These are phyloP conservation scores for Oryza brachyantha DNA, from an alignment of 176 grass and related monocot genomes.

Conservation along the genomic window DNA sequence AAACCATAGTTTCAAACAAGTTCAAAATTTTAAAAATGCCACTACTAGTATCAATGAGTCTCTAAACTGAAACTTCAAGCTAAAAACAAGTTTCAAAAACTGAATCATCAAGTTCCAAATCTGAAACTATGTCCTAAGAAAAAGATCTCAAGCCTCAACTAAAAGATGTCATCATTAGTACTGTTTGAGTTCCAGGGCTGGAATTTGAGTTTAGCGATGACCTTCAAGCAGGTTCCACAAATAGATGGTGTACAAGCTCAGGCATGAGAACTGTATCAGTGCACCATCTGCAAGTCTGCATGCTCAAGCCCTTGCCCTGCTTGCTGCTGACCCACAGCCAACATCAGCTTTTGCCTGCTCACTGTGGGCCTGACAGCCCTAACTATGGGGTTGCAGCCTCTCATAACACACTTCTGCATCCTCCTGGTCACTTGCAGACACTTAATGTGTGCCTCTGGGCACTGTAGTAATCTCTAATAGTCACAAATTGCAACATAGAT, in stretches of 20 bases:
- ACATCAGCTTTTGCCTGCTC: background rate
- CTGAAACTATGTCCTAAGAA: background rate
- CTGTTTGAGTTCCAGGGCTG: too few relatives aligned
- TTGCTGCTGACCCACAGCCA: background rate
- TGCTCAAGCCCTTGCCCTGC: background rate
- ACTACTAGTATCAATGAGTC: too few relatives aligned
- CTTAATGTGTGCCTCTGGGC: background rate
- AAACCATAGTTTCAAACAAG: too few relatives aligned
- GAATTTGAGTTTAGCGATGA: too few relatives aligned
- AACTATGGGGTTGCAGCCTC: background rate
- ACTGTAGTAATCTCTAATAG: background rate
- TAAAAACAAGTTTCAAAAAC: background rate
- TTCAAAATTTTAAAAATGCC: too few relatives aligned
- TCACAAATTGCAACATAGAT: background rate
- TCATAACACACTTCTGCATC: background rate
- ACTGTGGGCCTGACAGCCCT: background rate
- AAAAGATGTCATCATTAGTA: too few relatives aligned
- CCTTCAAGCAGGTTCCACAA: too few relatives aligned
- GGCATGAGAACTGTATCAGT: background rate
- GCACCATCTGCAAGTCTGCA: background rate
- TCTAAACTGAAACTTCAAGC: background rate
- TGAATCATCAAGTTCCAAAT: background rate
- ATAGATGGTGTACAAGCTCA: background rate
- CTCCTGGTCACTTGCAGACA: background rate
- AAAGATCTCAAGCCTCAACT: background rate